These are phyloP conservation scores for Pezicula neosporulosa DNA, from an alignment of 2,329 filamentous ascomycete genomes.

Conservation along the genomic window DNA sequence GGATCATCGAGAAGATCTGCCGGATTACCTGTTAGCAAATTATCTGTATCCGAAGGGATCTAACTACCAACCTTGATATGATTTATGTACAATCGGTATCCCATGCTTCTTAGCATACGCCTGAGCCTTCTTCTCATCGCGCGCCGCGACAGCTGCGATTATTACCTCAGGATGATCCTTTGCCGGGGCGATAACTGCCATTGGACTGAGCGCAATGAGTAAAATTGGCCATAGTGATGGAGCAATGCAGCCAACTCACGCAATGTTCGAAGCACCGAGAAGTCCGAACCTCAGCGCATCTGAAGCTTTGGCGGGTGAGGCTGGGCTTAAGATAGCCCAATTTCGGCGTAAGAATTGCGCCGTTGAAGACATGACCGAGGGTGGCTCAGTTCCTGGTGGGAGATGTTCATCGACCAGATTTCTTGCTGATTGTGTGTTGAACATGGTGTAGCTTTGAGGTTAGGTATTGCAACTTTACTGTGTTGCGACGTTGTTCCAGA, in stretches of 20 bases:
- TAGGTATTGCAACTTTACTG: too few species aligned
- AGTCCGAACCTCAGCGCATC: conserved; percentile 30
- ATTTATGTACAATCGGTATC: conserved; percentile 45
- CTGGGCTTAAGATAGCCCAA: conserved; percentile 10
- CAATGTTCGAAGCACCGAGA: conserved; percentile 32
- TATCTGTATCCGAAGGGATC: not conserved
- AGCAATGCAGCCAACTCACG: conserved; percentile 16
- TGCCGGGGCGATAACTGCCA: conserved; percentile 44
- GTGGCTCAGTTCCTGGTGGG: too few species aligned
- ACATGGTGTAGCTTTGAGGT: too few species aligned
- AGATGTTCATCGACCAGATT: too few species aligned
- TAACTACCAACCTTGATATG: conserved; percentile 41
- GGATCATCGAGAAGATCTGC: conserved; percentile 35
- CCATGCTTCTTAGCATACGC: conserved; percentile 47
- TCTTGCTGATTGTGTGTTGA: too few species aligned
- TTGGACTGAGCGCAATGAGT: conserved; percentile 25
- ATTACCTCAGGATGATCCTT: conserved; percentile 50
- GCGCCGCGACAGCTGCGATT: conserved; percentile 48
- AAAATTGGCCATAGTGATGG: conserved; percentile 1
- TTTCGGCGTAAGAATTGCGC: conserved; percentile 6
- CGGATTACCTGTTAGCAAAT: not conserved
- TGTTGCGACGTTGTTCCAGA: too few species aligned
- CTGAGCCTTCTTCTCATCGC: conserved; percentile 42
- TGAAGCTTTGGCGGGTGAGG: conserved; percentile 9
- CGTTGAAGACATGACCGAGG: too few species aligned